Percentiles rank a stretch among this genome's conserved stretches.
phyloP scores from a whole-genome alignment of 257 asterid genomes.

The Solanum habrochaites region DNA sequence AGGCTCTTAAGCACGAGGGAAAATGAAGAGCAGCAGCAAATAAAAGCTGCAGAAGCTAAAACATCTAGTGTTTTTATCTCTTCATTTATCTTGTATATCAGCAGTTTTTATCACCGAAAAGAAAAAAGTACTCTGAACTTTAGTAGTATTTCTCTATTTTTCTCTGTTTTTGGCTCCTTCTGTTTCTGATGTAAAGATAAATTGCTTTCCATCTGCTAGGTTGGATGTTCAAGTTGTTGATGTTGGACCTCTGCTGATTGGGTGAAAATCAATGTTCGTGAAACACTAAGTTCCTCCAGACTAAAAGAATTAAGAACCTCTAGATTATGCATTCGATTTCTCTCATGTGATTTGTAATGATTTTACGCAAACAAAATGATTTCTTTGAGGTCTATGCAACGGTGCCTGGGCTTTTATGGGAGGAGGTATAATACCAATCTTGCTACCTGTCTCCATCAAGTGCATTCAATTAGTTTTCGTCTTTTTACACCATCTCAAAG shows the following conservation, averaged over 20 bases:
- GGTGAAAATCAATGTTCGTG: slow-evolving; percentile 83
- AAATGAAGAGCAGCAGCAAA: too few species aligned
- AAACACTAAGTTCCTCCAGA: slow-evolving; percentile 42
- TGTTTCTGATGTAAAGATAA: background rate
- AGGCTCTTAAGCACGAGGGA: slow-evolving; percentile 9
- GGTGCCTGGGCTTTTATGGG: slow-evolving; percentile 78
- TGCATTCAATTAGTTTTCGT: background rate
- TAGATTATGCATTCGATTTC: background rate
- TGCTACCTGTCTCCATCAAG: background rate
- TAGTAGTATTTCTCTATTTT: background rate
- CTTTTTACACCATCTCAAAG: background rate
- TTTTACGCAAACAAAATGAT: slow-evolving; percentile 22
- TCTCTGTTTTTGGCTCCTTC: background rate
- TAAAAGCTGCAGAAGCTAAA: too few species aligned
- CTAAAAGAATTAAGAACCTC: background rate
- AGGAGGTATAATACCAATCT: slow-evolving; percentile 41
- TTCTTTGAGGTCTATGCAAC: slow-evolving; percentile 79
- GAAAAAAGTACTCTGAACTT: background rate
- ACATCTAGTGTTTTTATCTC: too few species aligned
- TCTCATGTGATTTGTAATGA: background rate
- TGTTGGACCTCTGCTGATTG: slow-evolving; percentile 88
- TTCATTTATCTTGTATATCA: accelerated
- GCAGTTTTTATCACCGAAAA: background rate
- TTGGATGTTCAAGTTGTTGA: slow-evolving; percentile 58
- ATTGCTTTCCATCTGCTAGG: slow-evolving; percentile 16